A percentile compares a stretch with the other conserved stretches of the same genome.
These are phyloP conservation scores for Apiotrichum porosum DNA, from an alignment of 1,284 basidiomycete species.

Conservation along the genomic window DNA sequence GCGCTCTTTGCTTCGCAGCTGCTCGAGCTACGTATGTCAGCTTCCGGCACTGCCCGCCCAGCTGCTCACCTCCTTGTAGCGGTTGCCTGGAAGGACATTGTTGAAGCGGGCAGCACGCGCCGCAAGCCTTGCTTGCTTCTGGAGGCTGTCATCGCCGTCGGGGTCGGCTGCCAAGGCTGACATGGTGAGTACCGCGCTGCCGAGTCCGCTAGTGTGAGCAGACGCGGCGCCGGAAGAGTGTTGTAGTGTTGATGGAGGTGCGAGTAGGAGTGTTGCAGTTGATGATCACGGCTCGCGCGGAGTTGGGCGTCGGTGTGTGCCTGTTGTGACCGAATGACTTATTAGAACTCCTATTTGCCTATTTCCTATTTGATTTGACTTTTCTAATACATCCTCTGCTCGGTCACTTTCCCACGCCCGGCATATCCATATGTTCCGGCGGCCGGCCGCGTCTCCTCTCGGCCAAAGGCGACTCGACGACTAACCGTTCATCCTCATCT, in stretches of 20 bases:
- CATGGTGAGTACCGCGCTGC: neutral
- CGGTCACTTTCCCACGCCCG: neutral
- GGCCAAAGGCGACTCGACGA: too few relatives aligned
- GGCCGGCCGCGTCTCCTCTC: too few relatives aligned
- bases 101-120: constrained; percentile 45
- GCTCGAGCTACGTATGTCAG: constrained; percentile 49
- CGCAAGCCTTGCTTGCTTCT: constrained; percentile 27
- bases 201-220: constrained; percentile 5
- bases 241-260: neutral
- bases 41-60: too few relatives aligned
- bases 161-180: constrained; percentile 15
- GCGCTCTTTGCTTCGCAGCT: constrained; percentile 63
- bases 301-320: too few relatives aligned
- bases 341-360: too few relatives aligned
- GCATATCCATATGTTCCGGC: too few relatives aligned
- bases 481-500: neutral
- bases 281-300: too few relatives aligned
- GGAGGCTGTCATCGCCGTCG: constrained; percentile 34
- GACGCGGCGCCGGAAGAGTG: constrained; percentile 6
- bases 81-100: constrained; percentile 42
- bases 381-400: neutral
- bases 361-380: too few relatives aligned
- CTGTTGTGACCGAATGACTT: too few relatives aligned
- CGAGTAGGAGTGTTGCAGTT: constrained; percentile 9
- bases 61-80: constrained; percentile 46